Evolutionary conservation across 2,329 filamentous ascomycete genomes (phyloP).

Genomic region (Alternaria postmessia): DNA sequence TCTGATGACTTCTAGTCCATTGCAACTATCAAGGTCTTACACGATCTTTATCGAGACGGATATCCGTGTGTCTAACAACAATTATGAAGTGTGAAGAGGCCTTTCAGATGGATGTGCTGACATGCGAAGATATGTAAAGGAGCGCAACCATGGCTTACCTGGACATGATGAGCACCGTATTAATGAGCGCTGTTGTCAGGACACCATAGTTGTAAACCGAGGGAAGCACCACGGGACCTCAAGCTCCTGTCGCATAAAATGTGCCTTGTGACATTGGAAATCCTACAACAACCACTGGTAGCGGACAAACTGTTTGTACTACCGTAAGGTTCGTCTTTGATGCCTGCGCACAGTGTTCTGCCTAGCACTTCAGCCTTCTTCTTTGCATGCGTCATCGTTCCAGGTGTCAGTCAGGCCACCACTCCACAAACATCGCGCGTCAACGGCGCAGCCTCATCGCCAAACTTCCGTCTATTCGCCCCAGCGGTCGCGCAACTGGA

Average conservation of each 20-base stretch:
- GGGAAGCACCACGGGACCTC: background rate
- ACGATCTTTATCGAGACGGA: background rate
- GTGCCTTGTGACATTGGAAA: background rate
- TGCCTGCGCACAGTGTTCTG: background rate
- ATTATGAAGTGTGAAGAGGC: background rate
- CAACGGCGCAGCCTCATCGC: background rate
- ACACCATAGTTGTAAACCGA: background rate
- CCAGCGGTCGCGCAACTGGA: background rate
- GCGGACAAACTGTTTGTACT: background rate
- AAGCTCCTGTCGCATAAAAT: too few relatives aligned
- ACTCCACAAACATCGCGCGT: background rate
- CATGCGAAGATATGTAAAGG: background rate
- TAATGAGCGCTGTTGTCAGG: background rate
- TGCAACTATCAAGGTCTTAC: background rate
- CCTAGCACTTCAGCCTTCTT: constrained; percentile 3
- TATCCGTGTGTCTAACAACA: background rate
- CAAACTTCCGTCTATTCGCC: background rate
- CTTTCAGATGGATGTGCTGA: background rate
- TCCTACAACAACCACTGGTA: background rate
- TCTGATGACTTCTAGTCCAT: background rate
- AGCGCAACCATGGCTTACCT: background rate
- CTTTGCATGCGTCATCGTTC: constrained; percentile 5
- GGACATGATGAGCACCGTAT: background rate
- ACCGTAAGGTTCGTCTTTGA: too few relatives aligned
- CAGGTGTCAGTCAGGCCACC: constrained; percentile 3